Percentiles rank a stretch among this genome's conserved stretches.
phyloP scores from a whole-genome alignment of 208 protist species.

The Crithidia bombi region DNA sequence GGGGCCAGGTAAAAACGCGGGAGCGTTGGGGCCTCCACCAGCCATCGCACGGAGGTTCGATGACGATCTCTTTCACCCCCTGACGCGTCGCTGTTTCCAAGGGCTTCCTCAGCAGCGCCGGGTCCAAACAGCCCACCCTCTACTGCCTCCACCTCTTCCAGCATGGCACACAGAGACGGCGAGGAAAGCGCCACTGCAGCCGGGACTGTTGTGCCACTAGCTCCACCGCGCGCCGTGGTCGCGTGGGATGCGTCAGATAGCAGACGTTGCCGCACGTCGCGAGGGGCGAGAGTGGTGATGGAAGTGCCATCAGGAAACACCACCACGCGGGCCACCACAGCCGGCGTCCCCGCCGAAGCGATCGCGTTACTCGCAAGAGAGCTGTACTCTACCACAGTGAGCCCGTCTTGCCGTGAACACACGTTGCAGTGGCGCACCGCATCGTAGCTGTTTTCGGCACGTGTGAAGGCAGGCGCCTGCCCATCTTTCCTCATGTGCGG shows the following conservation, averaged over 20 bases:
- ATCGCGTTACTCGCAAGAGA: conserved; percentile 14
- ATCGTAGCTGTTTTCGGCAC: conserved; percentile 48
- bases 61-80: not conserved
- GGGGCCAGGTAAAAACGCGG: conserved; percentile 76
- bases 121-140: conserved; percentile 23
- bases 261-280: conserved; percentile 17
- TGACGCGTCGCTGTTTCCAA: no score
- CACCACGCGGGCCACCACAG: conserved; percentile 28
- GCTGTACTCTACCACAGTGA: conserved; percentile 59
- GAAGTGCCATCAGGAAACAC: conserved; percentile 35
- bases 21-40: conserved; percentile 66
- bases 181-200: conserved; percentile 27
- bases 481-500: not conserved
- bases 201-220: not conserved
- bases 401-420: conserved; percentile 65
- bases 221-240: not conserved
- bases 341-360: not conserved
- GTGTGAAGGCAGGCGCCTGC: conserved; percentile 28
- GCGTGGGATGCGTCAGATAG: not conserved
- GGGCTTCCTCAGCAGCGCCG: not conserved
- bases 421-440: conserved; percentile 56
- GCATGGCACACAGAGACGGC: conserved; percentile 22
- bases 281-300: conserved; percentile 35
- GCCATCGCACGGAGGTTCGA: conserved; percentile 52
- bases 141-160: conserved; percentile 30